Evolutionary conservation across 2,329 filamentous ascomycete species (phyloP), one percentile per base, ranked within the genome.

Genomic region (Penicillium brevicompactum): DNA sequence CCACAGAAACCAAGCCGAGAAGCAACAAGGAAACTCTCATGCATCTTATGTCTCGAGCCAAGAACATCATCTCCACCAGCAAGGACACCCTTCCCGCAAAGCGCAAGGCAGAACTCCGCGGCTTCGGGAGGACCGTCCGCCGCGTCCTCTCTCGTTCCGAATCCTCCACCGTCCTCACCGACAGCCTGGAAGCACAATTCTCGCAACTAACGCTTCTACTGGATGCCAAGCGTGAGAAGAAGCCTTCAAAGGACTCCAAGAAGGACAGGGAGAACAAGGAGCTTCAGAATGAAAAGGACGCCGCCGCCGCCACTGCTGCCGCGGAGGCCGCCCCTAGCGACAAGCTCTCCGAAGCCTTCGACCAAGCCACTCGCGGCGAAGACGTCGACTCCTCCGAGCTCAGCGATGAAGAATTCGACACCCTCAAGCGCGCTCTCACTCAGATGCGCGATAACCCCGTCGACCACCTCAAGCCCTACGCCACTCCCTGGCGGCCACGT

Each of bases 401-500:
- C 45, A 77, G 80, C 3, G 74, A 78, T 16, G 71, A 78, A 1
- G 76, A 80, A 47, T 73, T 81, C 60, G 70, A 74, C 6, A 75
- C 78, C 50, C 76, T 80, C 47, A 74, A 75, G 43, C 71, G 74
- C 21, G 87, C 90, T 21, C 81, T 94, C 45, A 76, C 80, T 51
- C 78, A 84, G 64, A 83, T 90, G 68, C 79, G 82, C 53, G 85
- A 91, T 70, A 96, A 97, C 76, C 88, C 91, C 0, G 76, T 88
- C 56, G 91, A 97, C 74, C 74, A 77, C 24, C 77, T 74, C 54
- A 96, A 96, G 76, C 91, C 94, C 3, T 99, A 99, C 72, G 84
- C 84, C 4, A 97, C 92, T 1, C 94, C 94, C 11, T 99, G 94
- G 94, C 78, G 83, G 61, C 94, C 94, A 11, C 84, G 92, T 53